Base-by-base conservation (phyloP, 371 early-diverging fungal species). In the Homolaphlyctis polyrhiza region DNA sequence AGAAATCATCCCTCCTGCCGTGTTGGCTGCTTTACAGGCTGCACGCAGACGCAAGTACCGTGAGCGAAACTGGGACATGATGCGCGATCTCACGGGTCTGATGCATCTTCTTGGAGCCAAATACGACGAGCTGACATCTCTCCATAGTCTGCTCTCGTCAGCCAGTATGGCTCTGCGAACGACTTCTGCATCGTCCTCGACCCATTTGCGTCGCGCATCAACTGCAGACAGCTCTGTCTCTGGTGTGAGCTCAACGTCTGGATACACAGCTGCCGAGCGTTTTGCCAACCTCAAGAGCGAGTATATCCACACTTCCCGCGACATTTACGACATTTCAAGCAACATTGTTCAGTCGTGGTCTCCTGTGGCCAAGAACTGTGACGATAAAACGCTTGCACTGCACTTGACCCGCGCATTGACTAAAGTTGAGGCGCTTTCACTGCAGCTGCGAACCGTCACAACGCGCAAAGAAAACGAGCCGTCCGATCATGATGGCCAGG, bases 371-470 rank as follows among this genome's bases (percentile, higher is more conserved):
- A 8, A 47, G 30, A 27, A 35, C 8, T 59, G 60, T 23, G 23
- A 18, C 48, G 60, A 59, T 35, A 4, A 11, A 43, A 59, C 48
- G 39, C 34, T 59, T 11, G 30, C n/a, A 21, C 25, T 14, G 35
- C 60, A 59, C 48, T 32, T 59, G n/a, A 16, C 27, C 13, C 35
- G n/a, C 25, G 2, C n/a, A 18, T 32, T 59, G 5, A 35, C 60
- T 23, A 59, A 59, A 34, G 34, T 59, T 6, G 60, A 59, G 35
- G 39, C 60, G 48, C 35, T 59, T n/a, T 35, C 45, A 32, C 16
- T 29, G 16, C 60, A 59, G 48, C 21, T 59, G 48, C 18, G 60
- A 2, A 35, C 60, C 28, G 60, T 59, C 43, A 59, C 60, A 28
- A 36, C 25, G 16, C 30, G n/a, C 35, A 59, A 59, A 23, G 39